phyloP scores from a whole-genome alignment of 768 basidiomycete species.

The Mycena alexandri region DNA sequence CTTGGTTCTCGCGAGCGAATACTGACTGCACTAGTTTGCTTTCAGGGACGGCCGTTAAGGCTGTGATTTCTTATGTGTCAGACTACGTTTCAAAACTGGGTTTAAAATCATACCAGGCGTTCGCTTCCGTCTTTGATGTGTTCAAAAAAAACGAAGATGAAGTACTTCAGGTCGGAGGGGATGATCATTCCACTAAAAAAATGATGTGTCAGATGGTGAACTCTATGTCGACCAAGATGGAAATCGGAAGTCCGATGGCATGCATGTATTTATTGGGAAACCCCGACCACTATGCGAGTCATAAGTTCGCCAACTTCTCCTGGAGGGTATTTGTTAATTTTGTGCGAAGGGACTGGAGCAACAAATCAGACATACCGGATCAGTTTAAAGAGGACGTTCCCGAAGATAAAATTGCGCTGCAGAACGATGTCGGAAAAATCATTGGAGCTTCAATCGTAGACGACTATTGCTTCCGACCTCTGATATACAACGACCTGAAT shows the following conservation, averaged over 20 bases:
- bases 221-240: constrained; percentile 40
- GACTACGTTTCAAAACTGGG: constrained; percentile 23
- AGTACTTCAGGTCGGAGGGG: too few relatives aligned
- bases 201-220: constrained; percentile 23
- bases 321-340: constrained; percentile 43
- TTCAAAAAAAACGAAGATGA: too few relatives aligned
- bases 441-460: constrained; percentile 42
- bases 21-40: constrained; percentile 17
- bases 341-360: background rate
- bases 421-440: background rate
- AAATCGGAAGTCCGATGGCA: constrained; percentile 50
- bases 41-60: constrained; percentile 19
- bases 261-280: constrained; percentile 46
- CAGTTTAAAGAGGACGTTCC: background rate
- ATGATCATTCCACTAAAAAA: constrained; percentile 1
- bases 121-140: constrained; percentile 19
- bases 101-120: constrained; percentile 15
- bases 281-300: constrained; percentile 51
- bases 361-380: background rate
- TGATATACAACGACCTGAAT: constrained; percentile 22
- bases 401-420: background rate
- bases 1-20: constrained; percentile 7
- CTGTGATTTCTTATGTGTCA: constrained; percentile 13
- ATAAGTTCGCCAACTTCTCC: constrained; percentile 44
- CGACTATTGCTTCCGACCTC: constrained; percentile 39